Base-by-base conservation (phyloP, 371 early-diverging fungal species). In the Mucor ambiguus region DNA sequence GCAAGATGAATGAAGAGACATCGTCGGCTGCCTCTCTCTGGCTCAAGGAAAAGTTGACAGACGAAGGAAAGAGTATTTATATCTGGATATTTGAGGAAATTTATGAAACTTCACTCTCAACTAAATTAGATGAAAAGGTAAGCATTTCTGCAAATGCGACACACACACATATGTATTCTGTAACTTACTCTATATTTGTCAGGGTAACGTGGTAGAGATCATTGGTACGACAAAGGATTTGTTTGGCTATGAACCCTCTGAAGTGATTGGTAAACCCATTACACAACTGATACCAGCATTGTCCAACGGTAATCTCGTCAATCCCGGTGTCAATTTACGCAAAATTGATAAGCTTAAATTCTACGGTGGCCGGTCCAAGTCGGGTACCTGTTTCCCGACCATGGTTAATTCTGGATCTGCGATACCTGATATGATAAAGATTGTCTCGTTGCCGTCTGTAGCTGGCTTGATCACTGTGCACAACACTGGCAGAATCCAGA, bases 31-130 rank as follows among this genome's bases (percentile, higher is more conserved):
- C 88, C 9, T 81, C 85, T n/a, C 66, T 87, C 10, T 87, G 88
- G 88, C 71, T 87, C 20, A 87, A 87, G 65, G 78, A 77, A 33
- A 80, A 81, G 63, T 71, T 43, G 33, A 76, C 80, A 35, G 71
- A 78, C 26, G 41, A 66, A 33, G 80, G 82, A 1, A 60, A 76
- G 9, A 52, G 60, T 8, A 66, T 87, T 9, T 80, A 79, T 49
- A 86, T 86, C 20, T 87, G 87, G 87, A 85, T 87, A 10, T 83
- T 87, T 67, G 87, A 87, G 61, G 85, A 85, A 49, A 85, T 87
- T 46, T 73, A 81, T 28, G 87, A 87, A 62, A 77, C 77, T 0
- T 77, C 76, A 9, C 73, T 85, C 8, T 73, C 76, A 14, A 56
- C 56, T 6, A 32, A 32, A 33, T 30, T 56, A 10, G 56, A 56